phyloP scores from a whole-genome alignment of 345 rosid species.

The Litchi chinensis region DNA sequence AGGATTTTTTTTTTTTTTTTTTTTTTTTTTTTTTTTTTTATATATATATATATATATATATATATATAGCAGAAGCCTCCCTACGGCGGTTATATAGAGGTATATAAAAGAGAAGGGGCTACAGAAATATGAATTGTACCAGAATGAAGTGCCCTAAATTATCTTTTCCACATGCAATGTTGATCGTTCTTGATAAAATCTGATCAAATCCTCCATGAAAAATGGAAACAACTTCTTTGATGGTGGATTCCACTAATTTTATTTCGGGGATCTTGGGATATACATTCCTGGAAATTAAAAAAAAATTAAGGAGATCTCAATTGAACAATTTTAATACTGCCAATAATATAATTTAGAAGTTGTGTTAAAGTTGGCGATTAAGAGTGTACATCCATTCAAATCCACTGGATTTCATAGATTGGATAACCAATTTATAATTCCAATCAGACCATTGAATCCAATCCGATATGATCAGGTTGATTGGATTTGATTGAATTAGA shows the following conservation, averaged over 20 bases:
- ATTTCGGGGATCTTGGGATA: constrained; percentile 49
- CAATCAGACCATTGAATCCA: neutral
- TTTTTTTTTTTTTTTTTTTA: too few relatives aligned
- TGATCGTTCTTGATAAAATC: constrained; percentile 44
- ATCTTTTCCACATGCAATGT: constrained; percentile 70
- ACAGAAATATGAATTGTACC: constrained; percentile 35
- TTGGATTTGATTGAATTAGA: too few relatives aligned
- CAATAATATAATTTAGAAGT: too few relatives aligned
- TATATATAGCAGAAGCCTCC: too few relatives aligned
- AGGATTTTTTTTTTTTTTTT: too few relatives aligned
- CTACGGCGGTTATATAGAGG: too few relatives aligned
- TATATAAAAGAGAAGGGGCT: too few relatives aligned
- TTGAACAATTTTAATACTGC: neutral
- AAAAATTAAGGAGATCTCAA: neutral
- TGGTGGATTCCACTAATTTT: constrained; percentile 41
- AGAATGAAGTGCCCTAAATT: constrained; percentile 55
- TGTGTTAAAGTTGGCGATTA: too few relatives aligned
- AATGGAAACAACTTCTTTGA: constrained; percentile 42
- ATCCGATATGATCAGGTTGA: neutral
- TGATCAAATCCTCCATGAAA: constrained; percentile 53
- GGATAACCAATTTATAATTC: too few relatives aligned
- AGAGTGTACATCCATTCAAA: too few relatives aligned
- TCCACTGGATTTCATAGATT: too few relatives aligned
- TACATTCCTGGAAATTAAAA: constrained; percentile 47
- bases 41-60: too few relatives aligned